These are phyloP conservation scores for Sordariomycetes sp. DNA, from an alignment of 2,329 filamentous ascomycete species.

Conservation along the genomic window DNA sequence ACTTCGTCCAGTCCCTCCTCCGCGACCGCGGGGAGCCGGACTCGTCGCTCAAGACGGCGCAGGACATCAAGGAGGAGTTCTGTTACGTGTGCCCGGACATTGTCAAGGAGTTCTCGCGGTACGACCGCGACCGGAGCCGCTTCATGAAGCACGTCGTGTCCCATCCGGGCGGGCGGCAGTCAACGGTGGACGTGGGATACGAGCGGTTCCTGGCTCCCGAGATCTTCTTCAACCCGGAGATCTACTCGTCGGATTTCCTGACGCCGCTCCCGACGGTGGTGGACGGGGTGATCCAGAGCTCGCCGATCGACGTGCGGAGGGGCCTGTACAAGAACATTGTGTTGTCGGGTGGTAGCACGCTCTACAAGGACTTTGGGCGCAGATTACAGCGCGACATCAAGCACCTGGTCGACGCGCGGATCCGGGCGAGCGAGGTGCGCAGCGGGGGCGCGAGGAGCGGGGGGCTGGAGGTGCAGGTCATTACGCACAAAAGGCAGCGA, in stretches of 20 bases:
- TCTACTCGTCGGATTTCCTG: slow-evolving; percentile 96
- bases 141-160: slow-evolving; percentile 84
- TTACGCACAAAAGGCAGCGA: slow-evolving; percentile 92
- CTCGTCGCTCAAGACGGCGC: slow-evolving; percentile 91
- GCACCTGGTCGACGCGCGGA: slow-evolving; percentile 85
- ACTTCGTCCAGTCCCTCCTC: slow-evolving; percentile 93
- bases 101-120: slow-evolving; percentile 93
- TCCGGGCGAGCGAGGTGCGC: slow-evolving; percentile 79
- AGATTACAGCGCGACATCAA: slow-evolving; percentile 95
- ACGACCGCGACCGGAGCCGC: slow-evolving; percentile 81
- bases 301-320: slow-evolving; percentile 91
- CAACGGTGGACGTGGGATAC: slow-evolving; percentile 87
- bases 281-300: slow-evolving; percentile 92
- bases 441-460: slow-evolving; percentile 89
- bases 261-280: slow-evolving; percentile 91
- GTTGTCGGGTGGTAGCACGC: slow-evolving; percentile 85
- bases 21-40: slow-evolving; percentile 94
- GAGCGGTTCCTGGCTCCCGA: slow-evolving; percentile 96
- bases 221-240: slow-evolving; percentile 99
- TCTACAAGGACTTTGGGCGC: slow-evolving; percentile 97
- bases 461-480: slow-evolving; percentile 91
- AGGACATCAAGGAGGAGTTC: slow-evolving; percentile 97
- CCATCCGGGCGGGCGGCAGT: slow-evolving; percentile 72
- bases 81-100: slow-evolving; percentile 98
- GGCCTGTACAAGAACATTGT: slow-evolving; percentile 99